phyloP scores from a whole-genome alignment of 2,329 filamentous ascomycete genomes.

The Dactylellina cionopaga region DNA sequence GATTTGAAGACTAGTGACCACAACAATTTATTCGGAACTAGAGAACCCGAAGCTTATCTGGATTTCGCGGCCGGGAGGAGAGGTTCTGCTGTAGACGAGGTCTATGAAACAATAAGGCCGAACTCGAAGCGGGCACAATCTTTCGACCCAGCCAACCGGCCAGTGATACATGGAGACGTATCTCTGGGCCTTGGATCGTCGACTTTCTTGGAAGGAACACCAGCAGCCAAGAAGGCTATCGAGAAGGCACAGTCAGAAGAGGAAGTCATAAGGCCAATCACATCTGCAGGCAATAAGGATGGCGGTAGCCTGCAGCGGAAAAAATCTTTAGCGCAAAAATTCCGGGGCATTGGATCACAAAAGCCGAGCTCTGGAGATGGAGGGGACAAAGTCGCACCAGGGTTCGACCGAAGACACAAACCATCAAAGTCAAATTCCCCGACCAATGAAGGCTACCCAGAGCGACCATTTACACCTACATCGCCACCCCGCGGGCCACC shows the following conservation, averaged over 20 bases:
- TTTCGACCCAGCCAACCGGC: slow-evolving; percentile 70
- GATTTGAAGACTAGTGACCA: slow-evolving; percentile 84
- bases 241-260: slow-evolving; percentile 65
- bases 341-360: slow-evolving; percentile 69
- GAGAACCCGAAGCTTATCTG: slow-evolving; percentile 82
- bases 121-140: slow-evolving; percentile 58
- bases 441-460: slow-evolving; percentile 53
- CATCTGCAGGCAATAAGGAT: slow-evolving; percentile 51
- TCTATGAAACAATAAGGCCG: slow-evolving; percentile 49
- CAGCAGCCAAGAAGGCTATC: slow-evolving; percentile 79
- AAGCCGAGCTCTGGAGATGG: slow-evolving; percentile 19
- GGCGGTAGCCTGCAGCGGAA: slow-evolving; percentile 79
- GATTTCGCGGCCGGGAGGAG: slow-evolving; percentile 73
- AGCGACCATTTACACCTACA: slow-evolving; percentile 55
- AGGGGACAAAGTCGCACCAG: slow-evolving; percentile 39
- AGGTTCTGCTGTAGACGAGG: slow-evolving; percentile 54
- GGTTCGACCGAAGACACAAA: slow-evolving; percentile 52
- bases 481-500: slow-evolving; percentile 58
- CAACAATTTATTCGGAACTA: slow-evolving; percentile 81
- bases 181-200: slow-evolving; percentile 87
- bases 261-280: slow-evolving; percentile 57
- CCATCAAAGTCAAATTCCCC: slow-evolving; percentile 53
- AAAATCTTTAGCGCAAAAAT: slow-evolving; percentile 92
- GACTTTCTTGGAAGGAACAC: slow-evolving; percentile 93
- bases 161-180: slow-evolving; percentile 81